Evolutionary conservation across 495 filamentous ascomycete species (phyloP).

Genomic region (Pseudomonodictys pantanalensis): DNA sequence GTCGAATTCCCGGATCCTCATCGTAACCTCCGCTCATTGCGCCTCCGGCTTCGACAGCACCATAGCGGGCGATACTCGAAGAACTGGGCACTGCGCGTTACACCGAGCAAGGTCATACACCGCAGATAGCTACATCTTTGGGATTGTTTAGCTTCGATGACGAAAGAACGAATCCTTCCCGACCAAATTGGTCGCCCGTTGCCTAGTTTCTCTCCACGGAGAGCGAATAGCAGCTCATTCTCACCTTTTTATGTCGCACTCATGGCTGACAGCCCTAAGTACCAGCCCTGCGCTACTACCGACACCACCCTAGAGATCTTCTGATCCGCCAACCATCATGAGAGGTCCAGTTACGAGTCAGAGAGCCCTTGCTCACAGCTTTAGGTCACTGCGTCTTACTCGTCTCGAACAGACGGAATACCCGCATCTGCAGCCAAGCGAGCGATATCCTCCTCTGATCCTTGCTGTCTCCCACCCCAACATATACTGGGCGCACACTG

Average conservation of each 20-base stretch:
- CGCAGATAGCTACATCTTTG: not conserved
- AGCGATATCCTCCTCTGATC: not conserved
- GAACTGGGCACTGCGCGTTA: not conserved
- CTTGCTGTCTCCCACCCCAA: not conserved
- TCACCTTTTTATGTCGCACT: not conserved
- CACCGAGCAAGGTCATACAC: not conserved
- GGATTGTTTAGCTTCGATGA: not conserved
- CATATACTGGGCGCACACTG: not conserved
- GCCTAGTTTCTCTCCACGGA: not conserved
- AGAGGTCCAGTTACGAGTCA: conserved; percentile 10
- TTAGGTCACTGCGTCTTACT: conserved; percentile 15
- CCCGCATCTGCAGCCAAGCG: conserved; percentile 2
- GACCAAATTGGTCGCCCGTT: not conserved
- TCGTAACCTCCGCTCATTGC: too few relatives aligned
- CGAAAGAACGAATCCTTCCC: not conserved
- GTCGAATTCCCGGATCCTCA: too few relatives aligned
- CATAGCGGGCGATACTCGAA: not conserved
- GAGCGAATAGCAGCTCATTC: not conserved
- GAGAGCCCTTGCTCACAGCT: conserved; percentile 6
- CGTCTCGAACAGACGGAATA: conserved; percentile 12
- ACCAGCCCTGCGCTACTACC: not conserved
- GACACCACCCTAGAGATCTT: not conserved
- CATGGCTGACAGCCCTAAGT: not conserved
- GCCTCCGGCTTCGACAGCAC: too few relatives aligned
- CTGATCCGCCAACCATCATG: not conserved